Percentiles rank a stretch among this genome's conserved stretches.
Evolutionary conservation across 352 stramenopile species (phyloP).

Genomic region (Phytopythium delawarense): DNA sequence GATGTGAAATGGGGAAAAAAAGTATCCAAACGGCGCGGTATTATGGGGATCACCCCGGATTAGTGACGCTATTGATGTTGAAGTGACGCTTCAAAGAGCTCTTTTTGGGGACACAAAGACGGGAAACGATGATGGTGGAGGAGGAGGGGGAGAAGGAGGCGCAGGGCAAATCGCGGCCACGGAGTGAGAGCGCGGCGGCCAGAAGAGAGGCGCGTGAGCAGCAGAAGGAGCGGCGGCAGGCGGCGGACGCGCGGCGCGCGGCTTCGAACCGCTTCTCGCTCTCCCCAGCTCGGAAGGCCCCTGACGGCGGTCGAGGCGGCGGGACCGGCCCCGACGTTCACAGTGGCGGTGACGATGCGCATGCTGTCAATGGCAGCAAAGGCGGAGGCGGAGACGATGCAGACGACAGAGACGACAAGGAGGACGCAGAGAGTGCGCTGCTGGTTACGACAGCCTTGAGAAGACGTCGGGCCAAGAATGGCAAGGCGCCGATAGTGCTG

Average conservation of each 20-base stretch:
- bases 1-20: too few species aligned
- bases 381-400: not conserved
- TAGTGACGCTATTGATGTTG: not conserved
- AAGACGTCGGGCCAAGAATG: not conserved
- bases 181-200: not conserved
- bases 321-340: constrained; percentile 1
- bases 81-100: not conserved
- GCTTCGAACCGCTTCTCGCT: constrained; percentile 6
- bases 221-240: constrained; percentile 5
- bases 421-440: not conserved
- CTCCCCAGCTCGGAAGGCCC: not conserved
- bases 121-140: not conserved
- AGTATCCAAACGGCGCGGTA: too few species aligned
- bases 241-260: not conserved
- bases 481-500: too few species aligned
- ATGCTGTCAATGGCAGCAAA: not conserved
- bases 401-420: not conserved
- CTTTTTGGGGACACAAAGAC: not conserved
- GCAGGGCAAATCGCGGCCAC: not conserved
- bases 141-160: not conserved
- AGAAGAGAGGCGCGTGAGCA: not conserved
- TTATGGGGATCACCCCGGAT: not conserved
- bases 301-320: constrained; percentile 1
- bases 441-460: not conserved
- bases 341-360: not conserved